Percentiles rank a stretch among this genome's conserved stretches.
These are phyloP conservation scores for Boletellus ananas DNA, from an alignment of 768 basidiomycete genomes.

Conservation along the genomic window DNA sequence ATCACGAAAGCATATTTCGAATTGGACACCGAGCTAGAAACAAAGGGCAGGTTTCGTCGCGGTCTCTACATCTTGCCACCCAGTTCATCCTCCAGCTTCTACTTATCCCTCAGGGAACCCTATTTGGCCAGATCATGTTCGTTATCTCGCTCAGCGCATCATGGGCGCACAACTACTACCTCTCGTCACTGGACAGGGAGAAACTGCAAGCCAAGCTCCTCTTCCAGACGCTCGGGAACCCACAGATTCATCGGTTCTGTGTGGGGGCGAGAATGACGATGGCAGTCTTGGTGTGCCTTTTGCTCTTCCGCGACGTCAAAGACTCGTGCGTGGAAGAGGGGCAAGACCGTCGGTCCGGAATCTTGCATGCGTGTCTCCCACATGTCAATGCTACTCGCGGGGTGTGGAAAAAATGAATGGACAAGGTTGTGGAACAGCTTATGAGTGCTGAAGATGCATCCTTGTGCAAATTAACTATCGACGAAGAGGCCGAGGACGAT, in stretches of 20 bases:
- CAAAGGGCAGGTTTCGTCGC: neutral
- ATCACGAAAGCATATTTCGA: constrained; percentile 27
- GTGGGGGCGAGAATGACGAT: constrained; percentile 19
- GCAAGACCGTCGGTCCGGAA: constrained; percentile 13
- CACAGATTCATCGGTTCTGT: constrained; percentile 10
- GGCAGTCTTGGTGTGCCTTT: constrained; percentile 18
- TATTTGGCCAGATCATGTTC: constrained; percentile 34
- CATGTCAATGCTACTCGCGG: constrained; percentile 12
- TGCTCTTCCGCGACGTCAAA: constrained; percentile 13
- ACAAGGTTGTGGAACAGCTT: constrained; percentile 21
- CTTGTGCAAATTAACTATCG: constrained; percentile 7
- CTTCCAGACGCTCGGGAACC: constrained; percentile 10
- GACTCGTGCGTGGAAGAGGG: constrained; percentile 13
- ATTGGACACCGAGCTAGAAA: constrained; percentile 7
- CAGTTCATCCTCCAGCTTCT: constrained; percentile 33
- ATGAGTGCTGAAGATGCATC: constrained; percentile 1
- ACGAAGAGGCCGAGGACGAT: constrained; percentile 1
- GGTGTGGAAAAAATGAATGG: constrained; percentile 21
- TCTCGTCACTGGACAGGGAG: constrained; percentile 33
- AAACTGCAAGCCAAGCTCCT: constrained; percentile 21
- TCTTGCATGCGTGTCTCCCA: constrained; percentile 17
- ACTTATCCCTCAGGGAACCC: constrained; percentile 29
- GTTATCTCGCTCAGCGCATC: constrained; percentile 26
- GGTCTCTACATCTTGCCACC: constrained; percentile 13
- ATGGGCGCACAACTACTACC: constrained; percentile 29